These are phyloP conservation scores for Paraleonurus japonicus DNA, from an alignment of 257 asterid species.

Conservation along the genomic window DNA sequence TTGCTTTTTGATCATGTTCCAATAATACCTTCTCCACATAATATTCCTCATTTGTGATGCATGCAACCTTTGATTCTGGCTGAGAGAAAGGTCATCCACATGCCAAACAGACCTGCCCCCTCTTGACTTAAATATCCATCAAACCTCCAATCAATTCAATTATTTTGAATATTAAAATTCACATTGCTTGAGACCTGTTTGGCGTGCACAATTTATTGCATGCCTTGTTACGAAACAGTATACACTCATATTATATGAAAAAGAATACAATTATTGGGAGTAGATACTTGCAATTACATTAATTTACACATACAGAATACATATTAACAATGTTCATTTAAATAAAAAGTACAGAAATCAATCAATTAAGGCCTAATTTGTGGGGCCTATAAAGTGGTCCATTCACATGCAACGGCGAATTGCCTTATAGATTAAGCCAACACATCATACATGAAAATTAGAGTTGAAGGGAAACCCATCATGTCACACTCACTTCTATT, in stretches of 20 bases:
- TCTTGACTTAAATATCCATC: constrained; percentile 12
- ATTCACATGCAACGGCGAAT: constrained; percentile 34
- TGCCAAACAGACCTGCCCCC: constrained; percentile 27
- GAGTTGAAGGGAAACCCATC: constrained; percentile 21
- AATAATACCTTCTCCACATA: constrained; percentile 25
- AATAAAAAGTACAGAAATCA: background rate
- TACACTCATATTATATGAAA: constrained; percentile 4
- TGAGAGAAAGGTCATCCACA: constrained; percentile 24
- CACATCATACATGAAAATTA: constrained; percentile 21
- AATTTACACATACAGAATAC: background rate
- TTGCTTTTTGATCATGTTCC: constrained; percentile 10
- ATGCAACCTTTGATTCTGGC: constrained; percentile 29
- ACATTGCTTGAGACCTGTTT: background rate
- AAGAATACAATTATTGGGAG: constrained; percentile 29
- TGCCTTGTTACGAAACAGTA: constrained; percentile 13
- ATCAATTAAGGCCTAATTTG: constrained; percentile 26
- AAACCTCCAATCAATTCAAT: background rate
- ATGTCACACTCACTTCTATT: constrained; percentile 24
- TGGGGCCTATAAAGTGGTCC: constrained; percentile 35
- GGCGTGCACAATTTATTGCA: constrained; percentile 18
- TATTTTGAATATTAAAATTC: background rate
- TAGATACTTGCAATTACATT: constrained; percentile 19
- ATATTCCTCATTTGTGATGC: constrained; percentile 19
- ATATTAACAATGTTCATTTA: background rate
- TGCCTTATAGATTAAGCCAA: constrained; percentile 46